Conservation (phyloP, 768 basidiomycete species). For the Clitopilus passeckerianus region DNA sequence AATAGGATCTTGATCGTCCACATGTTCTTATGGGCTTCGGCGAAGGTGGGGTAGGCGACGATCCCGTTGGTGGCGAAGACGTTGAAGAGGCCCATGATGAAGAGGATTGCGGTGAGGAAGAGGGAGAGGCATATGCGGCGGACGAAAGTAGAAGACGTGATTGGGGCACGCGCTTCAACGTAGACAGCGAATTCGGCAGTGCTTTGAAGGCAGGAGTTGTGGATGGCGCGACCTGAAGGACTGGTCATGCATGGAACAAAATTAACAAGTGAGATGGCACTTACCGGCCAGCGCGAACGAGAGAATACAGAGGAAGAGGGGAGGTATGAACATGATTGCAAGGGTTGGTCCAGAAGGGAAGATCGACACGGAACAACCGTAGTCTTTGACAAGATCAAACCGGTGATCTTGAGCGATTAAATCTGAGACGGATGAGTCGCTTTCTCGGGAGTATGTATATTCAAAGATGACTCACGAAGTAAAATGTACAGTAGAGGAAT, state of each 20-base stretch:
- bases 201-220: slow-evolving; percentile 21
- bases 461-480: slow-evolving; percentile 41
- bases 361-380: slow-evolving; percentile 49
- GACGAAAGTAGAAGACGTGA: slow-evolving; percentile 45
- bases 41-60: slow-evolving; percentile 42
- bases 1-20: slow-evolving; percentile 27
- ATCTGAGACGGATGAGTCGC: slow-evolving; percentile 28
- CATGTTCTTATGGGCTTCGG: slow-evolving; percentile 37
- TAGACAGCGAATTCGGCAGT: slow-evolving; percentile 23
- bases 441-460: not conserved
- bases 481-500: slow-evolving; percentile 54
- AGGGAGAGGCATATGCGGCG: slow-evolving; percentile 50
- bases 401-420: slow-evolving; percentile 55
- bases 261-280: slow-evolving; percentile 8
- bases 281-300: slow-evolving; percentile 39
- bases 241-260: not conserved
- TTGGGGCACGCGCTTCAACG: slow-evolving; percentile 34
- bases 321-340: slow-evolving; percentile 40
- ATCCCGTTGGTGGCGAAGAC: slow-evolving; percentile 26
- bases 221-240: slow-evolving; percentile 25
- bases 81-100: slow-evolving; percentile 32
- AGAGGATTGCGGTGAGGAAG: slow-evolving; percentile 35
- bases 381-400: slow-evolving; percentile 53
- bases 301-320: slow-evolving; percentile 34
- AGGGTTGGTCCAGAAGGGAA: slow-evolving; percentile 38